Evolutionary conservation across 2,329 filamentous ascomycete genomes (phyloP).

Genomic region (Penicillium sp.): DNA sequence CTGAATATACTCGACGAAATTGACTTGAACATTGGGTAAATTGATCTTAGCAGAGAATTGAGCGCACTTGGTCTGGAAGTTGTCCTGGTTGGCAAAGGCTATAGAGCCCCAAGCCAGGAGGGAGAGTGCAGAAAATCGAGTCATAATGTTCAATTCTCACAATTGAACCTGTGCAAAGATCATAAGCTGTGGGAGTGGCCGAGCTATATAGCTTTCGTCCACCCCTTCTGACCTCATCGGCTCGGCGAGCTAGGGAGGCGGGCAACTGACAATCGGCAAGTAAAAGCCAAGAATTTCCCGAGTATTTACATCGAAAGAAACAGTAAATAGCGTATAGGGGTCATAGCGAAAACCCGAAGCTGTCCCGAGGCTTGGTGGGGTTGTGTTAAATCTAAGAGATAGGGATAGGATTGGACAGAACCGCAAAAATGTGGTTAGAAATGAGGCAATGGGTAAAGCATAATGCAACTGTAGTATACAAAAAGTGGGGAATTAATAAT

Average conservation of each 20-base stretch:
- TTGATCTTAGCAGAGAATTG: slow-evolving; percentile 27
- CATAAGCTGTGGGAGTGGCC: neutral
- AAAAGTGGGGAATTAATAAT: neutral
- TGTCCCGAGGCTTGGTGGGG: slow-evolving; percentile 1
- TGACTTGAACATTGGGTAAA: slow-evolving; percentile 32
- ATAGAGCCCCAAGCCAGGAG: slow-evolving; percentile 22
- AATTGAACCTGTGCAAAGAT: neutral
- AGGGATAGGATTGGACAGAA: neutral
- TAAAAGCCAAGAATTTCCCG: slow-evolving; percentile 2
- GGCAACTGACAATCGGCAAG: slow-evolving; percentile 3
- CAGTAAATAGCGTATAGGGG: neutral
- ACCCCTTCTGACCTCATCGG: neutral
- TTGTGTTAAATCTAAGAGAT: neutral
- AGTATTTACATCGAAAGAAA: neutral
- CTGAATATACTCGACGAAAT: slow-evolving; percentile 35
- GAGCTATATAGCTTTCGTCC: slow-evolving; percentile 5
- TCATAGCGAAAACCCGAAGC: slow-evolving; percentile 3
- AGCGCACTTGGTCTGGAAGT: slow-evolving; percentile 27
- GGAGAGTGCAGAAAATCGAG: neutral
- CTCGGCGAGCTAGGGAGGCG: neutral
- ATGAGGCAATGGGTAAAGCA: neutral
- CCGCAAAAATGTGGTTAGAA: neutral
- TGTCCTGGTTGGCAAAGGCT: slow-evolving; percentile 23
- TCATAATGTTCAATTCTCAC: neutral
- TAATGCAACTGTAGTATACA: neutral